Percentiles rank a stretch among this genome's conserved stretches.
phyloP scores from a whole-genome alignment of 2,329 filamentous ascomycete genomes.

The Alternaria sp. region DNA sequence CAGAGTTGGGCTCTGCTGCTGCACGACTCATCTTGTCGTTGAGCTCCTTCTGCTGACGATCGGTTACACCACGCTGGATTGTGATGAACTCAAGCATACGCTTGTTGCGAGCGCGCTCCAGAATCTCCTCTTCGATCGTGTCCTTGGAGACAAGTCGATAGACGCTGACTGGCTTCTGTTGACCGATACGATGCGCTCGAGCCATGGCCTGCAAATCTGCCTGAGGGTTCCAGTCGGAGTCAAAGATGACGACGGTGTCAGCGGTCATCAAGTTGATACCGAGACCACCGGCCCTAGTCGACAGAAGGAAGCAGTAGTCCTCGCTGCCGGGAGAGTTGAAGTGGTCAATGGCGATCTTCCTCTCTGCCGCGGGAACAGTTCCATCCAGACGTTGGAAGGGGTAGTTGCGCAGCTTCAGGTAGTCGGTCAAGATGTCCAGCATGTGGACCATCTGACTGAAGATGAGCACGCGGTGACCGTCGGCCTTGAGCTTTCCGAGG shows the following conservation, averaged over 20 bases:
- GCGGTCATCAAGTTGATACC: slow-evolving; percentile 99
- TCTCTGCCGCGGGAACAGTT: slow-evolving; percentile 85
- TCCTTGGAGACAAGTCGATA: slow-evolving; percentile 97
- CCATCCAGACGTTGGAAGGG: slow-evolving; percentile 94
- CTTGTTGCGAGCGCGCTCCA: slow-evolving; percentile 96
- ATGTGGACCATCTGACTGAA: slow-evolving; percentile 99
- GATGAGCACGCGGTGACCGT: slow-evolving; percentile 93
- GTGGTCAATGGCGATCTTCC: slow-evolving; percentile 94
- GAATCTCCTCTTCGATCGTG: slow-evolving; percentile 96
- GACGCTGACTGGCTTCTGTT: slow-evolving; percentile 94
- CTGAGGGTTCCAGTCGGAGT: slow-evolving; percentile 99
- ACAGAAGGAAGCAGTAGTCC: slow-evolving; percentile 95
- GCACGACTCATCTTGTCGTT: slow-evolving; percentile 70
- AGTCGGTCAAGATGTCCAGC: slow-evolving; percentile 94
- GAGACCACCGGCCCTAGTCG: slow-evolving; percentile 93
- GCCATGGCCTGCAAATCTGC: slow-evolving; percentile 99
- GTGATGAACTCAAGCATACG: slow-evolving; percentile 96
- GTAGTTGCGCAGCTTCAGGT: slow-evolving; percentile 90
- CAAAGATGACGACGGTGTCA: slow-evolving; percentile 96
- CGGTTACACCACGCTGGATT: slow-evolving; percentile 94
- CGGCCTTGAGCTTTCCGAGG: slow-evolving; percentile 89
- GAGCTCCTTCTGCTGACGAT: slow-evolving; percentile 86
- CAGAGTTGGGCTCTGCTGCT: slow-evolving; percentile 80
- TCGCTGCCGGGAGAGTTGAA: slow-evolving; percentile 97
- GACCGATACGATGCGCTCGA: slow-evolving; percentile 94